Percentiles rank a stretch among this genome's conserved stretches.
phyloP scores from a whole-genome alignment of 331 rosid species.

The Quercus tomentella region DNA sequence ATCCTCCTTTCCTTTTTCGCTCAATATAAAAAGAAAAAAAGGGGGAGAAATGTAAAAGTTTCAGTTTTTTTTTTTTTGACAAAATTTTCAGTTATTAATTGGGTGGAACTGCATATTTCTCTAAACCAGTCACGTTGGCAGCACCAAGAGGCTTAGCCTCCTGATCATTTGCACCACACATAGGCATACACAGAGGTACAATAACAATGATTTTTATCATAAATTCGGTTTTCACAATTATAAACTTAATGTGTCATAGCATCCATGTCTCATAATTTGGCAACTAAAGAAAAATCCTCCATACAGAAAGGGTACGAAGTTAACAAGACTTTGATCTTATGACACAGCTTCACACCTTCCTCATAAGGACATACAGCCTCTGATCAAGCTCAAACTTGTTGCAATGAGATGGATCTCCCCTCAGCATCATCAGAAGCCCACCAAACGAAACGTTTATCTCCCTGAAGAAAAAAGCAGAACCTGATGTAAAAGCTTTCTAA shows the following conservation, averaged over 20 bases:
- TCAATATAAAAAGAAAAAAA: too few relatives aligned
- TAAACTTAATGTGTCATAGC: neutral
- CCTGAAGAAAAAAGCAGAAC: conserved; percentile 23
- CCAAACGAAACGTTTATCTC: conserved; percentile 71
- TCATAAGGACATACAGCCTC: conserved; percentile 62
- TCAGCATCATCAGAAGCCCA: conserved; percentile 86
- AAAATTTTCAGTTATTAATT: too few relatives aligned
- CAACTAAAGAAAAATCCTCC: neutral
- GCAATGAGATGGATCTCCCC: conserved; percentile 76
- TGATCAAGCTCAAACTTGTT: conserved; percentile 87
- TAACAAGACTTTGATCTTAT: neutral
- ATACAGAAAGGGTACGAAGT: neutral
- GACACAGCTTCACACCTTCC: conserved; percentile 52
- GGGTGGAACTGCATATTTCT: neutral
- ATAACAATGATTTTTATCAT: neutral
- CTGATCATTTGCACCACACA: neutral
- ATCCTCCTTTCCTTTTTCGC: too few relatives aligned
- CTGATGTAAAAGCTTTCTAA: neutral
- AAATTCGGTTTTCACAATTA: neutral
- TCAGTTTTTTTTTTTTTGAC: too few relatives aligned
- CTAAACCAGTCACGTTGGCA: neutral
- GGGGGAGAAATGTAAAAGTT: too few relatives aligned
- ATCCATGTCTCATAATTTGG: neutral
- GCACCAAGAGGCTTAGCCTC: neutral
- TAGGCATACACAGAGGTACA: neutral